Evolutionary conservation across 1,284 basidiomycete species (phyloP).

Genomic region (Heterobasidion parviporum): DNA sequence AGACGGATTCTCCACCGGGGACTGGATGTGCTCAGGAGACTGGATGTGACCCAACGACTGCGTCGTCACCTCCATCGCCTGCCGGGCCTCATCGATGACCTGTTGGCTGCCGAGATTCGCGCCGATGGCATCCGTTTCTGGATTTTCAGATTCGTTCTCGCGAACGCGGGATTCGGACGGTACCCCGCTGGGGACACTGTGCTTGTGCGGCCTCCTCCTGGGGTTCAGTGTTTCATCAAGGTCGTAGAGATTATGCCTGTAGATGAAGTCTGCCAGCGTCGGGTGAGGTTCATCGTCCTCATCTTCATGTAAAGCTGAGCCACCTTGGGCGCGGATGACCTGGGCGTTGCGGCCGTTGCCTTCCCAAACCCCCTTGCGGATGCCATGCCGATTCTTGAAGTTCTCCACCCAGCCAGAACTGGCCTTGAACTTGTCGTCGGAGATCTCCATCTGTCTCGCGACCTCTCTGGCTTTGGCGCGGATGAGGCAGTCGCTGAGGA

Average conservation of each 20-base stretch:
- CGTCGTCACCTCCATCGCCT: neutral
- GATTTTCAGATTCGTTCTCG: no score
- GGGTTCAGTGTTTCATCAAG: conserved; percentile 4
- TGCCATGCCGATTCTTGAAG: conserved; percentile 77
- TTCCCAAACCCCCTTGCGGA: conserved; percentile 54
- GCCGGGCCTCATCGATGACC: no score
- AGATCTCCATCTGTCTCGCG: conserved; percentile 46
- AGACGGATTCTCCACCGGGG: neutral
- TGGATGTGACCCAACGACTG: neutral
- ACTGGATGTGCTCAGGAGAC: neutral
- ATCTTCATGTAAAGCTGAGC: conserved; percentile 5
- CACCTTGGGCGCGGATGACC: conserved; percentile 18
- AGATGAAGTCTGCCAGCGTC: conserved; percentile 10
- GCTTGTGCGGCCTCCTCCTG: neutral
- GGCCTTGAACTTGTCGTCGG: conserved; percentile 79
- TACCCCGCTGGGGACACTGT: no score
- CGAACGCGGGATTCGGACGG: no score
- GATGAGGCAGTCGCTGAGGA: conserved; percentile 66
- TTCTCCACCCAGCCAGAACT: conserved; percentile 88
- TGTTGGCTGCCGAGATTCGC: no score
- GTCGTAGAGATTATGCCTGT: conserved; percentile 7
- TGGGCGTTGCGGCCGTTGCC: conserved; percentile 26
- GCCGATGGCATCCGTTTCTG: no score
- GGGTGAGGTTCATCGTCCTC: neutral
- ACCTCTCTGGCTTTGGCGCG: conserved; percentile 65